These are phyloP conservation scores for Fusarium transvaalense DNA, from an alignment of 2,329 filamentous ascomycete species.

Conservation along the genomic window DNA sequence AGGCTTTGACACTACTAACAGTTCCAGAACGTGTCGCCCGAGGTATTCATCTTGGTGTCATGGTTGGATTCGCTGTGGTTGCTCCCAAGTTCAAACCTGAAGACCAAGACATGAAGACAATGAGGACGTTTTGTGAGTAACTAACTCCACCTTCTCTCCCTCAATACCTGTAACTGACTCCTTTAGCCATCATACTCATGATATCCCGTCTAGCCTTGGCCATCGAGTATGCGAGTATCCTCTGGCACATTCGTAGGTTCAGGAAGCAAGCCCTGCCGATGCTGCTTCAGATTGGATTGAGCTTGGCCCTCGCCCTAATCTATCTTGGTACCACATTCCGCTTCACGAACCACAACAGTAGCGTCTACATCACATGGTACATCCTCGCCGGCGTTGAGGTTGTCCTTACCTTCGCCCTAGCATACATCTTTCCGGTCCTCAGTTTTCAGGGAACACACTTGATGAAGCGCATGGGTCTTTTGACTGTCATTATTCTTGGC, in stretches of 20 bases:
- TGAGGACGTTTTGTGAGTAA: constrained; percentile 57
- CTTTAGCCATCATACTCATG: constrained; percentile 60
- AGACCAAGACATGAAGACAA: constrained; percentile 54
- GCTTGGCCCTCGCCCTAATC: constrained; percentile 53
- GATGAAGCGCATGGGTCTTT: constrained; percentile 71
- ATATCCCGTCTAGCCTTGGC: constrained; percentile 66
- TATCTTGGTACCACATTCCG: constrained; percentile 59
- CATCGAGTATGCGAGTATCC: constrained; percentile 65
- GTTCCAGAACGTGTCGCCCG: constrained; percentile 65
- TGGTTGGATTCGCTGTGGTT: constrained; percentile 74
- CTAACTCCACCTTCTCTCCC: neutral
- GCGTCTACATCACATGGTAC: constrained; percentile 63
- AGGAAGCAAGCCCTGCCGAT: constrained; percentile 54
- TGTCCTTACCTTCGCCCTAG: constrained; percentile 63
- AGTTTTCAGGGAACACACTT: constrained; percentile 73
- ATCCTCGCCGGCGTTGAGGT: constrained; percentile 66
- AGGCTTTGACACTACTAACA: neutral
- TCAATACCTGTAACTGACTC: neutral
- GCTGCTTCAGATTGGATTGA: constrained; percentile 53
- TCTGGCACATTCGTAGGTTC: constrained; percentile 59
- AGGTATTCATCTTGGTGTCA: constrained; percentile 71
- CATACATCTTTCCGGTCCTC: constrained; percentile 66
- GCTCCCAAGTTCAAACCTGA: constrained; percentile 61
- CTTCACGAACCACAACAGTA: constrained; percentile 53
- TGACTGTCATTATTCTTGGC: constrained; percentile 75